Base-by-base conservation (phyloP, 371 early-diverging fungal genomes). In the Mortierella sp. region DNA sequence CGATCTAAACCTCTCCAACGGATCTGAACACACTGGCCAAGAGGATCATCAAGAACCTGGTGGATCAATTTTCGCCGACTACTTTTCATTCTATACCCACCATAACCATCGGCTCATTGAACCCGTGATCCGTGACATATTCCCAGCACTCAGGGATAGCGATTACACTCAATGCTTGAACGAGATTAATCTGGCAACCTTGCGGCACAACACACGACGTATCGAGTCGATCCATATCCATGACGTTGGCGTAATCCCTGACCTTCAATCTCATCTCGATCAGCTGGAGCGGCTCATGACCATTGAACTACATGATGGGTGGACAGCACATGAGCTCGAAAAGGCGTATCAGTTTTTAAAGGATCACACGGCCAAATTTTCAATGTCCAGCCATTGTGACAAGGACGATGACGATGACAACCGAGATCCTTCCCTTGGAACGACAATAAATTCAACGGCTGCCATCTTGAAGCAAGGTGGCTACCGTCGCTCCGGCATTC, bases 61-160 rank as follows among this genome's bases (percentile, higher is more conserved):
- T n/a, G n/a, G n/a, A n/a, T n/a, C n/a, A n/a, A n/a, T 72, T 48
- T 38, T 60, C 48, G 42, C 51, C 47, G 64, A 73, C 39, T 73
- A 73, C 39, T 73, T 73, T 48, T 41, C 58, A 12, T 68, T 59
- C n/a, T 73, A 67, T 43, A 56, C 61, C 1, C 63, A 64, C 9
- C 64, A 56, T 0, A 68, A 73, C 12, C 74, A 73, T 18, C 60
- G 55, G 8, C 53, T 56, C 5, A 67, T 73, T 30, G 26, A 38
- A 0, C 55, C 54, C 2, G 68, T 68, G 18, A 39, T 73, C 19
- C 54, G 59, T 1, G 41, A 63, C 42, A 43, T 73, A 2, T 73
- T 63, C 16, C 74, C 74, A n/a, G n/a, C n/a, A n/a, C n/a, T n/a
- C n/a, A n/a, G n/a, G n/a, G n/a, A n/a, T 34, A 10, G 34, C 34